Percentiles rank a stretch among this genome's conserved stretches.
These are phyloP conservation scores for Haematococcus sp. DNA, from an alignment of 139 green algal genomes.

Conservation along the genomic window DNA sequence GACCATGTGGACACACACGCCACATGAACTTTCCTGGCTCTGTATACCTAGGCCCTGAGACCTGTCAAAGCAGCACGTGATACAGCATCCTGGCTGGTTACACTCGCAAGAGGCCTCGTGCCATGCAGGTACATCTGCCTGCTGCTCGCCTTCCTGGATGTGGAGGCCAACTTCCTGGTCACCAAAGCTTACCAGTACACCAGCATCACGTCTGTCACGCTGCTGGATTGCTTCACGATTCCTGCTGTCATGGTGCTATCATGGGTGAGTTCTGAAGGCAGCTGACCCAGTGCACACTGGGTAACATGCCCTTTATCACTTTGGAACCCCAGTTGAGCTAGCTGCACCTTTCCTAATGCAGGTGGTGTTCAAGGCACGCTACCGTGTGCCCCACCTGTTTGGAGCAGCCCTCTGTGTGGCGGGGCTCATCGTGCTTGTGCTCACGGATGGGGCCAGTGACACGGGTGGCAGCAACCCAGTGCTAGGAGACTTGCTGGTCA, in stretches of 20 bases:
- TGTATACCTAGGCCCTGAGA: too few species aligned
- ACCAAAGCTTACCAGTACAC: conserved; percentile 73
- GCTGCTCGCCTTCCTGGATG: conserved; percentile 66
- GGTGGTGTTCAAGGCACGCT: conserved; percentile 32
- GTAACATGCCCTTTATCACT: too few species aligned
- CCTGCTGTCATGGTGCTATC: conserved; percentile 61
- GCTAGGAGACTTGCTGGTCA: conserved; percentile 67
- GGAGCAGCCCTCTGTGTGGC: conserved; percentile 62
- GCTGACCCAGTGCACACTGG: too few species aligned
- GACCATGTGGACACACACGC: too few species aligned
- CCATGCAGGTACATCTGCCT: conserved; percentile 43
- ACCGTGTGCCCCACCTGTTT: conserved; percentile 46
- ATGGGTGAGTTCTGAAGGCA: not conserved
- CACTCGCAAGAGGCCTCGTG: too few species aligned
- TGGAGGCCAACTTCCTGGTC: conserved; percentile 72
- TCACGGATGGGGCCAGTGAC: conserved; percentile 35
- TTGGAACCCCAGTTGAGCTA: too few species aligned
- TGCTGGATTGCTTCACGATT: conserved; percentile 82
- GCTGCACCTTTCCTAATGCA: too few species aligned
- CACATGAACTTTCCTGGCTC: too few species aligned
- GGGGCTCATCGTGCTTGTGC: conserved; percentile 64
- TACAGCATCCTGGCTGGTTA: too few species aligned
- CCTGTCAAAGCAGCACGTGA: too few species aligned
- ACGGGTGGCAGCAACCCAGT: conserved; percentile 37
- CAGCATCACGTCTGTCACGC: conserved; percentile 72